phyloP scores from a whole-genome alignment of 305 asterid genomes.

The Solanum chacoense region DNA sequence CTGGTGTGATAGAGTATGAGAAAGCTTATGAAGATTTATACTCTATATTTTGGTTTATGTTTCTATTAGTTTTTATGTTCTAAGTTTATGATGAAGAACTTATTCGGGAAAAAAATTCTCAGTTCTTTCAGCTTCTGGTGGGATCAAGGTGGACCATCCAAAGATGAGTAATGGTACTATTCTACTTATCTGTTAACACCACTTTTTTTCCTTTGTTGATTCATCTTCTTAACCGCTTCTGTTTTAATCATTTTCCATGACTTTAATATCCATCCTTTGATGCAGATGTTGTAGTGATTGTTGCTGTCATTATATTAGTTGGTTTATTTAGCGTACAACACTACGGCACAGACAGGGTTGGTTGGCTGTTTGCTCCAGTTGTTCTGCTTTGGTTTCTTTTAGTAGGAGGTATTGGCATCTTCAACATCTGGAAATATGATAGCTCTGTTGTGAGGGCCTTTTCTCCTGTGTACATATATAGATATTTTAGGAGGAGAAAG shows the following conservation, averaged over 20 bases:
- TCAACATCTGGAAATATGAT: slow-evolving; percentile 68
- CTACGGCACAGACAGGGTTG: slow-evolving; percentile 90
- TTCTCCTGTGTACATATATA: slow-evolving; percentile 71
- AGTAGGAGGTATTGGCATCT: slow-evolving; percentile 90
- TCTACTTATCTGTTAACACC: not conserved
- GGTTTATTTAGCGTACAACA: slow-evolving; percentile 95
- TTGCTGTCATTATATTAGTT: slow-evolving; percentile 76
- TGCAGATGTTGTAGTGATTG: slow-evolving; percentile 81
- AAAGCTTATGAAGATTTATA: not conserved
- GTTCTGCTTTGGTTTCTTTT: slow-evolving; percentile 90
- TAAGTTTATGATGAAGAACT: not conserved
- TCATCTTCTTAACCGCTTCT: not conserved
- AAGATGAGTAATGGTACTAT: slow-evolving; percentile 74
- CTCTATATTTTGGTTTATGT: not conserved
- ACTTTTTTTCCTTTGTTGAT: not conserved
- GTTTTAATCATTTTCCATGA: not conserved
- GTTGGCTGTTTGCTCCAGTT: slow-evolving; percentile 95
- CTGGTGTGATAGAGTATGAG: not conserved
- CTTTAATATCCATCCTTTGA: not conserved
- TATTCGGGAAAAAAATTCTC: slow-evolving; percentile 10
- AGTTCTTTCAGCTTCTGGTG: slow-evolving; percentile 99
- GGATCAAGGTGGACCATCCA: slow-evolving; percentile 85
- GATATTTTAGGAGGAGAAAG: slow-evolving; percentile 54
- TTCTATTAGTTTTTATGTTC: not conserved
- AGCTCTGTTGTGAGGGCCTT: slow-evolving; percentile 78